Percentiles rank a stretch among this genome's conserved stretches.
Evolutionary conservation across 2,329 filamentous ascomycete genomes (phyloP).

Genomic region (Talaromyces rugulosus): DNA sequence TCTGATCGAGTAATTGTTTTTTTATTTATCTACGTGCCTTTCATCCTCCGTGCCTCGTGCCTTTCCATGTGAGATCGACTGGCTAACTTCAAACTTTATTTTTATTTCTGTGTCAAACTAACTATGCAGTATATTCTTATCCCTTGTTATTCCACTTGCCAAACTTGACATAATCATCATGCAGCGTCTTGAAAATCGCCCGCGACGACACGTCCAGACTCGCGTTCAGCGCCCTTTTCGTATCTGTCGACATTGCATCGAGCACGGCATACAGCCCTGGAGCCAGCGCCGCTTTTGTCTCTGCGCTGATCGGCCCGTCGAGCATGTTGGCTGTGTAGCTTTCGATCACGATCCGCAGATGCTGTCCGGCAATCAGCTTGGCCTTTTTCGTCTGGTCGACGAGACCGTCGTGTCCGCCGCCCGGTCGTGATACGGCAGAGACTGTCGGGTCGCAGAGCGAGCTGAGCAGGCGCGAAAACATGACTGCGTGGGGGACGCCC

Average conservation of each 20-base stretch:
- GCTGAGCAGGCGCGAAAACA: conserved; percentile 54
- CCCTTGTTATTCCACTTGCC: conserved; percentile 43
- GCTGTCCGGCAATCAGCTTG: conserved; percentile 54
- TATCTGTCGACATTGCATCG: conserved; percentile 49
- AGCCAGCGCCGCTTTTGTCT: conserved; percentile 50
- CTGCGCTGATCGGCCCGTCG: conserved; percentile 44
- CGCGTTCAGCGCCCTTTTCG: conserved; percentile 49
- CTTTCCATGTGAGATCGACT: not conserved
- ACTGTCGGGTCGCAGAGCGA: conserved; percentile 59
- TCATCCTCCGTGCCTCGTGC: not conserved
- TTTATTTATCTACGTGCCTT: not conserved
- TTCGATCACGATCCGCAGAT: conserved; percentile 55
- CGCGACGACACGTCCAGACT: conserved; percentile 49
- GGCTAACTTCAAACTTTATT: not conserved
- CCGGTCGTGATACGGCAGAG: conserved; percentile 45
- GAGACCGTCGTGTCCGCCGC: conserved; percentile 41
- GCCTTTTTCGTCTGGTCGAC: conserved; percentile 58
- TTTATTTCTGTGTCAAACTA: not conserved
- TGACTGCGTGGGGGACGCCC: conserved; percentile 43
- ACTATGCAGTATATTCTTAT: not conserved
- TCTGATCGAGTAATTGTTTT: conserved; percentile 14
- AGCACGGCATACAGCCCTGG: conserved; percentile 52
- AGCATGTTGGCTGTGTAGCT: conserved; percentile 54
- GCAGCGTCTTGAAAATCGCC: conserved; percentile 50
- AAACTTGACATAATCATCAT: conserved; percentile 49